phyloP scores from a whole-genome alignment of 768 basidiomycete genomes.

The Amanita subjunquillea region DNA sequence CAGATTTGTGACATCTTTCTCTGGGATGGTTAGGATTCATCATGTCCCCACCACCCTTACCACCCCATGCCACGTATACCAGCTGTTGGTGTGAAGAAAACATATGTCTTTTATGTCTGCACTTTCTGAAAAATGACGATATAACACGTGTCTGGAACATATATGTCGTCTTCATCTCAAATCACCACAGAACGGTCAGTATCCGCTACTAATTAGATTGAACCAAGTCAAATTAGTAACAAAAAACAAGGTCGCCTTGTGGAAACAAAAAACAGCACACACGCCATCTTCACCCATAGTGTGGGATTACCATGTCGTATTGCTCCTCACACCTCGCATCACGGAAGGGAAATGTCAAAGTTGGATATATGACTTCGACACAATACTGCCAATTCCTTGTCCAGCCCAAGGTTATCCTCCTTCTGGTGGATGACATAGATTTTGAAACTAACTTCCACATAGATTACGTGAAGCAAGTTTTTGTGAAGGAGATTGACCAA shows the following conservation, averaged over 20 bases:
- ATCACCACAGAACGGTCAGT: conserved; percentile 44
- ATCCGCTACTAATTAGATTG: not conserved
- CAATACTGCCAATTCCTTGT: conserved; percentile 39
- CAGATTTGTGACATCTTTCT: not conserved
- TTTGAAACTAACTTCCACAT: conserved; percentile 5
- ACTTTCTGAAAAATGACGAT: conserved; percentile 22
- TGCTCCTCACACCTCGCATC: conserved; percentile 32
- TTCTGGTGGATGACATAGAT: not conserved
- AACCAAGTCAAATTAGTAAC: not conserved
- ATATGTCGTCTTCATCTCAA: conserved; percentile 57
- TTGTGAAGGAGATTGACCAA: conserved; percentile 22
- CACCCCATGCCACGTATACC: conserved; percentile 38
- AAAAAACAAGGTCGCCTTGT: conserved; percentile 46
- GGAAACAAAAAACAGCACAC: conserved; percentile 41
- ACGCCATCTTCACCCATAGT: conserved; percentile 31
- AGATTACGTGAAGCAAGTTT: conserved; percentile 40
- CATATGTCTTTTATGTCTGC: conserved; percentile 45
- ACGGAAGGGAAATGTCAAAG: conserved; percentile 2
- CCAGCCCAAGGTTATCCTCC: conserved; percentile 31
- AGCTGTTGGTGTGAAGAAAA: conserved; percentile 68
- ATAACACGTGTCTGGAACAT: conserved; percentile 33
- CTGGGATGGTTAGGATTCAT: not conserved
- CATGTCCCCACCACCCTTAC: conserved; percentile 21
- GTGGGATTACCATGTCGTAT: conserved; percentile 73
- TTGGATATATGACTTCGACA: conserved; percentile 71